Percentiles rank a stretch among this genome's conserved stretches.
Conservation (phyloP, 805 yeast species). For the Tetrapisispora namnaoensis region DNA sequence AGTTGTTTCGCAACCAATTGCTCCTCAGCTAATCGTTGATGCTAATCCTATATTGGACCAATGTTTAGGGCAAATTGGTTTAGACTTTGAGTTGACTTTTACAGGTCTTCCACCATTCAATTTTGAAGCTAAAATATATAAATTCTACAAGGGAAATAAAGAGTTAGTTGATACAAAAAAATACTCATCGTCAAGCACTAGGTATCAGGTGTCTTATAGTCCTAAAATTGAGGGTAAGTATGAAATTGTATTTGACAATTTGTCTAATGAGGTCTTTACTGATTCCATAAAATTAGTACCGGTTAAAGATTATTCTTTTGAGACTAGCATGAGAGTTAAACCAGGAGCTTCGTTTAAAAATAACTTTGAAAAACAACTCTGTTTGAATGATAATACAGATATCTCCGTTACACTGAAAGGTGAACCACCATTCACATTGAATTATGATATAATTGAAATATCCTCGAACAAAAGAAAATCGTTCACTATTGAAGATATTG, state of each 20-base stretch:
- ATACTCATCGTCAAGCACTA: slow-evolving; percentile 33
- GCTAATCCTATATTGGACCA: slow-evolving; percentile 57
- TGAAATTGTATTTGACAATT: slow-evolving; percentile 54
- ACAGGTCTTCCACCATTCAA: slow-evolving; percentile 79
- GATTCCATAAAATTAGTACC: slow-evolving; percentile 31
- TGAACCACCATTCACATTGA: slow-evolving; percentile 63
- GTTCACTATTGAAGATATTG: slow-evolving; percentile 34
- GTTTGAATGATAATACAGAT: slow-evolving; percentile 37
- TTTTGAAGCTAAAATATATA: slow-evolving; percentile 52
- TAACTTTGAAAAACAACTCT: slow-evolving; percentile 26
- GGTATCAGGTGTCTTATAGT: slow-evolving; percentile 52
- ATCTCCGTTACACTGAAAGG: slow-evolving; percentile 64
- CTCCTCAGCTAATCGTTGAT: slow-evolving; percentile 37
- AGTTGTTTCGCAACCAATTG: slow-evolving; percentile 47
- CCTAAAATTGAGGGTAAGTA: slow-evolving; percentile 80
- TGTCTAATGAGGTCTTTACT: slow-evolving; percentile 57
- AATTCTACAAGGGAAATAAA: slow-evolving; percentile 33
- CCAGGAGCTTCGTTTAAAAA: slow-evolving; percentile 43
- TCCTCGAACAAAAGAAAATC: slow-evolving; percentile 40
- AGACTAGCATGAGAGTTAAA: slow-evolving; percentile 61
- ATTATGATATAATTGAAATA: slow-evolving; percentile 57
- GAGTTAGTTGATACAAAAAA: slow-evolving; percentile 31
- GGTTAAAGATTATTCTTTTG: slow-evolving; percentile 40
- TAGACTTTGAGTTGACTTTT: slow-evolving; percentile 56
- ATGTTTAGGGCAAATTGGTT: slow-evolving; percentile 89